Conservation (phyloP, 2,329 filamentous ascomycete genomes). For the Trichoderma brevicompactum region DNA sequence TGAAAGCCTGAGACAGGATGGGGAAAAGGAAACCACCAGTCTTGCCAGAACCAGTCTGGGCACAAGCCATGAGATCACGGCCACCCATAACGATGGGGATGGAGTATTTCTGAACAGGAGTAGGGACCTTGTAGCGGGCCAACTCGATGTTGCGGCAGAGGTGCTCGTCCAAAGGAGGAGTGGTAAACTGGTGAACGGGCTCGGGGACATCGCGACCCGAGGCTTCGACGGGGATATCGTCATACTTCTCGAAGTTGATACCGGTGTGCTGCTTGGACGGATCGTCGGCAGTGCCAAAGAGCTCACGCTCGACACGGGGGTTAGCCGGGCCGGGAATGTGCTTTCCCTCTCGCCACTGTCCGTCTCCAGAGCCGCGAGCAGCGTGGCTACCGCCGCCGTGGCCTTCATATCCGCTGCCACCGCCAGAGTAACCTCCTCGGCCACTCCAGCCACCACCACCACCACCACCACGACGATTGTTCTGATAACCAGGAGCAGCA, state of each 20-base stretch:
- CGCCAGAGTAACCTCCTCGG: constrained; percentile 41
- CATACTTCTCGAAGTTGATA: constrained; percentile 99
- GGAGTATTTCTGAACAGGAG: constrained; percentile 98
- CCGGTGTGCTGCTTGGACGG: constrained; percentile 94
- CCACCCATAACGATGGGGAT: constrained; percentile 98
- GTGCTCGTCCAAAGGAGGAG: constrained; percentile 94
- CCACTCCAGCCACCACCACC: constrained; percentile 44
- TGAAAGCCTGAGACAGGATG: constrained; percentile 96
- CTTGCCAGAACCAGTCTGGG: constrained; percentile 99
- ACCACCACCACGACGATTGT: constrained; percentile 42
- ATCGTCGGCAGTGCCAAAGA: constrained; percentile 90
- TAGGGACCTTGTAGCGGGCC: constrained; percentile 92
- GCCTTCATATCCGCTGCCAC: constrained; percentile 44
- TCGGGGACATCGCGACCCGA: constrained; percentile 93
- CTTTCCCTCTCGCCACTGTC: constrained; percentile 96
- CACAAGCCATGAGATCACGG: constrained; percentile 98
- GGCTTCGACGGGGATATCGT: constrained; percentile 98
- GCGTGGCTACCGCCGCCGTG: constrained; percentile 55
- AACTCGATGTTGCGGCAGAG: constrained; percentile 91
- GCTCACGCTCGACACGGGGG: constrained; percentile 88
- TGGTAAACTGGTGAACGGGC: constrained; percentile 86
- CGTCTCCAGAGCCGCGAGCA: constrained; percentile 86
- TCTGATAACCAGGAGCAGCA: constrained; percentile 31
- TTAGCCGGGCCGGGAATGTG: constrained; percentile 90
- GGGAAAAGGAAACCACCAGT: constrained; percentile 99